Conservation (phyloP, 2,329 filamentous ascomycete genomes). For the Trichoderma atrobrunneum region DNA sequence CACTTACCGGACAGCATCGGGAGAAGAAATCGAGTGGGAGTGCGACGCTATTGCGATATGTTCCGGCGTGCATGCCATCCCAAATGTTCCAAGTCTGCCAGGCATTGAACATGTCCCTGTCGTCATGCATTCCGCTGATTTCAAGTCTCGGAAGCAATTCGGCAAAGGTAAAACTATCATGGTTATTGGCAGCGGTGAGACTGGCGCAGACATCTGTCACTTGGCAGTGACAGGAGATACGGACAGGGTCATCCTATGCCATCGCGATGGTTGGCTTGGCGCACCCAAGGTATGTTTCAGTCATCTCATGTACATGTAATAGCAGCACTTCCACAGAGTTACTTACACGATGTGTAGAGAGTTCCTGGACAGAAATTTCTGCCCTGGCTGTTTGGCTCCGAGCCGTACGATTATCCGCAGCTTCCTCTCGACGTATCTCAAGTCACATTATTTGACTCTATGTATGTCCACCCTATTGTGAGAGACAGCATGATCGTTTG, state of each 20-base stretch:
- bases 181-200: slow-evolving; percentile 44
- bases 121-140: slow-evolving; percentile 41
- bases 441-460: slow-evolving; percentile 42
- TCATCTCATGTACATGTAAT: not conserved
- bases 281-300: slow-evolving; percentile 19
- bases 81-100: slow-evolving; percentile 36
- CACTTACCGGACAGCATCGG: slow-evolving; percentile 20
- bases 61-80: slow-evolving; percentile 41
- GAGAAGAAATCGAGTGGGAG: slow-evolving; percentile 27
- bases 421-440: slow-evolving; percentile 34
- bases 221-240: slow-evolving; percentile 41
- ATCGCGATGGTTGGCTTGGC: slow-evolving; percentile 38
- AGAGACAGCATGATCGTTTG: slow-evolving; percentile 36
- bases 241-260: slow-evolving; percentile 40
- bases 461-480: slow-evolving; percentile 40
- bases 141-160: slow-evolving; percentile 41
- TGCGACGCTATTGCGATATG: slow-evolving; percentile 46
- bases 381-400: slow-evolving; percentile 21
- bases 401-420: slow-evolving; percentile 24
- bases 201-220: slow-evolving; percentile 41
- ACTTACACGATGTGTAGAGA: not conserved
- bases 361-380: slow-evolving; percentile 24
- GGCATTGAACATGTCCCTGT: slow-evolving; percentile 36
- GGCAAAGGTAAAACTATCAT: slow-evolving; percentile 38
- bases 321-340: not conserved